Percentiles rank a stretch among this genome's conserved stretches.
phyloP scores from a whole-genome alignment of 1,284 basidiomycete genomes.

The Moesziomyces globuligerus region DNA sequence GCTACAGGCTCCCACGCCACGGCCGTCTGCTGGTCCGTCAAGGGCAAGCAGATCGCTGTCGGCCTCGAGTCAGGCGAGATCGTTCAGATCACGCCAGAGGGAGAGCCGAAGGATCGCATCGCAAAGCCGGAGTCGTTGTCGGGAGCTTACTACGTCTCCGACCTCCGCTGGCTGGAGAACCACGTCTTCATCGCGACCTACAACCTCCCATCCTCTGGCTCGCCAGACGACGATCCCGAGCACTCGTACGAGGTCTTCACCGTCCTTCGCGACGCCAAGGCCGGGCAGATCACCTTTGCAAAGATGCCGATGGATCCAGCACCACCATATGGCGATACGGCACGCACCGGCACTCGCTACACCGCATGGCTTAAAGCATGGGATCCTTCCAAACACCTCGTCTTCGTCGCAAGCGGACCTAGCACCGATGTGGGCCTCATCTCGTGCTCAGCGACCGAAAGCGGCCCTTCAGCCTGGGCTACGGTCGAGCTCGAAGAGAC shows the following conservation, averaged over 20 bases:
- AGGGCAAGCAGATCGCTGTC: constrained; percentile 84
- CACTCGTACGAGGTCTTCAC: constrained; percentile 74
- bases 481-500: constrained; percentile 80
- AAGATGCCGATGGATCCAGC: constrained; percentile 71
- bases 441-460: constrained; percentile 68
- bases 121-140: constrained; percentile 71
- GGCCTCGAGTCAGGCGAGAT: constrained; percentile 79
- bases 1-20: constrained; percentile 33
- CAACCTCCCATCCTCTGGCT: constrained; percentile 64
- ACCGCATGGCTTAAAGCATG: constrained; percentile 74
- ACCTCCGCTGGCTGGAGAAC: constrained; percentile 77
- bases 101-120: constrained; percentile 74
- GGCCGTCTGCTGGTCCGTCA: constrained; percentile 82
- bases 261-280: constrained; percentile 75
- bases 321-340: constrained; percentile 72
- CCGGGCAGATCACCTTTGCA: constrained; percentile 71
- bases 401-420: constrained; percentile 78
- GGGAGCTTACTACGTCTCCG: constrained; percentile 71
- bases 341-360: constrained; percentile 73
- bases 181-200: constrained; percentile 79
- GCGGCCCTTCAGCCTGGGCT: constrained; percentile 73
- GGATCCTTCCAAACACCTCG: constrained; percentile 74
- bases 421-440: constrained; percentile 81
- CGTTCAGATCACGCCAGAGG: constrained; percentile 75
- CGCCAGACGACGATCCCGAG: constrained; percentile 54